Base-by-base conservation (phyloP, 768 basidiomycete genomes). In the Strobilomyces confusus region DNA sequence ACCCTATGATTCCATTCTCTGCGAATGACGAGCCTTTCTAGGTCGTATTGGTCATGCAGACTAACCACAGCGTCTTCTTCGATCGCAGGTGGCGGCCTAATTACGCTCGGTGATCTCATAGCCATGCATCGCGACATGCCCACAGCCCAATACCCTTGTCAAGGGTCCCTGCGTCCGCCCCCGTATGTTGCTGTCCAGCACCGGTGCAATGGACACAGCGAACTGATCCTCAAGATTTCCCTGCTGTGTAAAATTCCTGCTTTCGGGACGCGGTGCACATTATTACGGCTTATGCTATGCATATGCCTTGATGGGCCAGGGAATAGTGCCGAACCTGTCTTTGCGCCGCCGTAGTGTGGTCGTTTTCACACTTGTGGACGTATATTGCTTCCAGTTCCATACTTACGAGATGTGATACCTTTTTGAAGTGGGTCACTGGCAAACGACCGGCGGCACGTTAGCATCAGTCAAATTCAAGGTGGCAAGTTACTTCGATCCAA, bases 21-120 rank as follows among this genome's bases (percentile, higher is more conserved):
- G 43, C 48, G 34, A 19, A 44, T 53, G 48, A 48, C 46, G 20
- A 26, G 49, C 51, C 45, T 40, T 61, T 57, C 47, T 13, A 34
- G 45, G 64, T 61, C 59, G 61, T 58, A 63, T 54, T 57, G 41
- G 45, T 43, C 23, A 51, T 60, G 51, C 47, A 47, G 36, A 51
- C 44, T 30, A 52, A 15, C 33, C 52, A 52, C 59, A 64, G 62
- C 37, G 56, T 48, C 64, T 67, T 61, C 62, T 57, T 52, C 59
- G 56, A 67, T 64, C 65, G 49, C 33, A 23, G 44, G 44, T 41
- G 49, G 55, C 34, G 60, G 52, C 49, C 44, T n/a, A 51, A 58
- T 62, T 56, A 58, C 61, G 53, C 60, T 53, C 58, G 41, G 22
- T 50, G 47, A 61, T 57, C 38, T 43, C 44, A 53, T 49, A 55